These are phyloP conservation scores for Coemansia umbellata DNA, from an alignment of 192 early-diverging fungal species.

Conservation along the genomic window DNA sequence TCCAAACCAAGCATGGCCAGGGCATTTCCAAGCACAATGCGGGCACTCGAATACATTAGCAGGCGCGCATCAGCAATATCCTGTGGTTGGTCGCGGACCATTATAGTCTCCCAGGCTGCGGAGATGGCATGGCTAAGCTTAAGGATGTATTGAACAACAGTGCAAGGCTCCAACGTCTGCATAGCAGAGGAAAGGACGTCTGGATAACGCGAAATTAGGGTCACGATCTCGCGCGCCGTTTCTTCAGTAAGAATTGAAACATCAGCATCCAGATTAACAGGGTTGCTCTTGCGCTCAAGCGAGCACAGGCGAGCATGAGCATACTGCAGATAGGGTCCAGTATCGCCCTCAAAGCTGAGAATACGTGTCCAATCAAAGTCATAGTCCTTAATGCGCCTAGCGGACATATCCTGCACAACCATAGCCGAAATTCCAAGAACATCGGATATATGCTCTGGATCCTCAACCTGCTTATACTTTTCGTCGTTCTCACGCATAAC, in stretches of 20 bases:
- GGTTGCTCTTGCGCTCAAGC: conserved; percentile 77
- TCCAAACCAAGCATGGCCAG: conserved; percentile 76
- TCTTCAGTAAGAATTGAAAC: conserved; percentile 67
- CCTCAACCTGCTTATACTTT: conserved; percentile 79
- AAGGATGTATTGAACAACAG: conserved; percentile 79
- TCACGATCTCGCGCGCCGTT: conserved; percentile 67
- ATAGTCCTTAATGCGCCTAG: conserved; percentile 92
- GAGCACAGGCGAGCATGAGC: conserved; percentile 97
- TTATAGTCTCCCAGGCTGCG: conserved; percentile 69
- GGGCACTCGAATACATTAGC: conserved; percentile 79
- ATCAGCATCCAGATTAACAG: conserved; percentile 63
- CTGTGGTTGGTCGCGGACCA: conserved; percentile 67
- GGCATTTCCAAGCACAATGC: conserved; percentile 82
- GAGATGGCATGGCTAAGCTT: conserved; percentile 79
- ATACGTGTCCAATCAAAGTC: conserved; percentile 88
- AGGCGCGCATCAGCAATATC: conserved; percentile 83
- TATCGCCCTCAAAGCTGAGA: conserved; percentile 96
- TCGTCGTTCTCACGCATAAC: conserved; percentile 86
- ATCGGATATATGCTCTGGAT: conserved; percentile 80
- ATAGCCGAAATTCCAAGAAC: conserved; percentile 90
- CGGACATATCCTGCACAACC: conserved; percentile 86
- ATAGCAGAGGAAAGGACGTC: conserved; percentile 71
- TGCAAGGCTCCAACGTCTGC: conserved; percentile 76
- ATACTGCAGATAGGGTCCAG: conserved; percentile 99
- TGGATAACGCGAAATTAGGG: conserved; percentile 77